These are phyloP conservation scores for Daldinia sp. DNA, from an alignment of 2,329 filamentous ascomycete genomes.

Conservation along the genomic window DNA sequence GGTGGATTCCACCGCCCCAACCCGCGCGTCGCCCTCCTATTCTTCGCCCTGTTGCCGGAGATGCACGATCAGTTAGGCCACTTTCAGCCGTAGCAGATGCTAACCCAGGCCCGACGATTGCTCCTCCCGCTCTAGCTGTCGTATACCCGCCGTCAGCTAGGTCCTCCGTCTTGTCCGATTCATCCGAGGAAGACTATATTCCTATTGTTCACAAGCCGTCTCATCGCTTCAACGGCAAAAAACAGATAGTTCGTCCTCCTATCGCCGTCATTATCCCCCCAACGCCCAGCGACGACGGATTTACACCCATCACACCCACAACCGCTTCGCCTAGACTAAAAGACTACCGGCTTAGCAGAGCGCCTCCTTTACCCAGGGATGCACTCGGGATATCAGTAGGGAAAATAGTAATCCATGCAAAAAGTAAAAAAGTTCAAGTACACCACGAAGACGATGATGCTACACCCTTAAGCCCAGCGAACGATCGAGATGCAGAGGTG, in stretches of 20 bases:
- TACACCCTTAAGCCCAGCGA: conserved; percentile 39
- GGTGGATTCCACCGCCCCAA: conserved; percentile 40
- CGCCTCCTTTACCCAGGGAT: conserved; percentile 41
- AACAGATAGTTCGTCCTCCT: conserved; percentile 19
- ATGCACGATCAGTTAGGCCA: conserved; percentile 34
- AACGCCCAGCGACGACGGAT: conserved; percentile 41
- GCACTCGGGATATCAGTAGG: conserved; percentile 44
- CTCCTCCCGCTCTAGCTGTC: conserved; percentile 7
- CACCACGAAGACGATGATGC: conserved; percentile 34
- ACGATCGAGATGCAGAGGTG: conserved; percentile 14
- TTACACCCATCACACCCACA: conserved; percentile 43
- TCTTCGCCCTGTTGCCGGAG: conserved; percentile 38
- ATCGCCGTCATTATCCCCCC: conserved; percentile 34
- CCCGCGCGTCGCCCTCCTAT: conserved; percentile 39
- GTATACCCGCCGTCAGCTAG: conserved; percentile 26
- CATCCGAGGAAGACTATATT: conserved; percentile 40
- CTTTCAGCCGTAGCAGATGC: conserved; percentile 34
- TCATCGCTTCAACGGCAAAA: conserved; percentile 24
- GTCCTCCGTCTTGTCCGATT: conserved; percentile 21
- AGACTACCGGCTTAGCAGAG: conserved; percentile 33
- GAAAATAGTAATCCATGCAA: conserved; percentile 32
- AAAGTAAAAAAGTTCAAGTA: conserved; percentile 32
- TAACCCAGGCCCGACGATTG: conserved; percentile 21
- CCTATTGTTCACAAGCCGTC: conserved; percentile 41
- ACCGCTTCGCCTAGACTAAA: conserved; percentile 32